These are phyloP conservation scores for Fusarium abutilonis DNA, from an alignment of 2,329 filamentous ascomycete genomes.

Conservation along the genomic window DNA sequence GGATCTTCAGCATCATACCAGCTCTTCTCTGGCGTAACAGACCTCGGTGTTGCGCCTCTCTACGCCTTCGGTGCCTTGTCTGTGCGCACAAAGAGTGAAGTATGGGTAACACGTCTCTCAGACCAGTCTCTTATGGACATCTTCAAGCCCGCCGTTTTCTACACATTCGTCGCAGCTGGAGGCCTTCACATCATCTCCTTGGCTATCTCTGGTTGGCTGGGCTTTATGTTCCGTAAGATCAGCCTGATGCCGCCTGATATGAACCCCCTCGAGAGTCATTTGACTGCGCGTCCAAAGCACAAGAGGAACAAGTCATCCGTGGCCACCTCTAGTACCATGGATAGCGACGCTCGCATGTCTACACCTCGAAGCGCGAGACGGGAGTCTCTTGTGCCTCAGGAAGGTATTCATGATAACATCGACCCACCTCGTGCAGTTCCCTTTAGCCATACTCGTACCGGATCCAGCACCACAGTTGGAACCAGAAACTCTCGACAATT, in stretches of 20 bases:
- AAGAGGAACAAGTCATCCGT: constrained; percentile 76
- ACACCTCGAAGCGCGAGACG: constrained; percentile 55
- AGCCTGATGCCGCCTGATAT: constrained; percentile 86
- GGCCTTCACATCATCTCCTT: constrained; percentile 77
- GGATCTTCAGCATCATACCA: constrained; percentile 89
- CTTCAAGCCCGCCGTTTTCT: constrained; percentile 74
- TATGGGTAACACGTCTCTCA: constrained; percentile 76
- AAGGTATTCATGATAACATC: constrained; percentile 58
- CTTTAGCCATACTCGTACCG: constrained; percentile 80
- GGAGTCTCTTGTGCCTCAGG: constrained; percentile 57
- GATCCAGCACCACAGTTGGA: constrained; percentile 66
- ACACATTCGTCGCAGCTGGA: constrained; percentile 70
- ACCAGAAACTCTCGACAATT: constrained; percentile 67
- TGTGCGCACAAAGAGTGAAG: constrained; percentile 54
- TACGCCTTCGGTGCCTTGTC: constrained; percentile 65
- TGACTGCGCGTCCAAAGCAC: constrained; percentile 77
- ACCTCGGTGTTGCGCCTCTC: constrained; percentile 66
- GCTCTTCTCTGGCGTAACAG: constrained; percentile 79
- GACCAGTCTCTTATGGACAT: constrained; percentile 64
- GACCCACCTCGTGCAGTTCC: constrained; percentile 69
- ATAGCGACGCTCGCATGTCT: constrained; percentile 69
- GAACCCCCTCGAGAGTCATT: constrained; percentile 89
- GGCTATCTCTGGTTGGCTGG: constrained; percentile 77
- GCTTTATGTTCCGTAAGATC: constrained; percentile 83
- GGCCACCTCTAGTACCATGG: constrained; percentile 55